Base-by-base conservation (phyloP, 2,329 filamentous ascomycete genomes). In the Xylariaceae sp. region DNA sequence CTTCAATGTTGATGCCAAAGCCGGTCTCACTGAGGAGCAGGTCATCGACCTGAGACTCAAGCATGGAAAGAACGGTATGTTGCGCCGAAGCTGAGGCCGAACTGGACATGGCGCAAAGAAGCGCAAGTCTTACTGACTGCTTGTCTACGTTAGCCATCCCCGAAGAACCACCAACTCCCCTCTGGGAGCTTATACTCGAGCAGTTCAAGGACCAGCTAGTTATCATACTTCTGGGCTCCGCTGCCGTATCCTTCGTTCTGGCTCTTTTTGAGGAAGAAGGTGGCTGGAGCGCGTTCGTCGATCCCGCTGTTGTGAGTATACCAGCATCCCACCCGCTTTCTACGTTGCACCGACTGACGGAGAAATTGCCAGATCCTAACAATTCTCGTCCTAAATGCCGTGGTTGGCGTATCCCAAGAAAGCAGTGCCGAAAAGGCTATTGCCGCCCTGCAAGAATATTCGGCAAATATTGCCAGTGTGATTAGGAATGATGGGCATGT, bases 131-230 rank as follows among this genome's bases (percentile, higher is more conserved):
- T 46, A 38, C 48, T 50, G 42, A 49, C 26, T 37, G 29, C 19
- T 30, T 38, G 30, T 36, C 35, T 34, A 32, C 38, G 38, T n/a
- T 47, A 81, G 77, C 75, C 36, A 81, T 81, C 48, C 68, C 76
- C 34, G 93, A 98, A 71, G 93, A 98, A 52, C 93, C 93, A 40
- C 89, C 93, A 3, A 98, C 93, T 24, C 93, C 93, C 30, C 65
- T 98, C 36, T 98, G 91, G 93, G 81, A 97, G 68, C 83, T 98
- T 49, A 88, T 98, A 42, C 78, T 98, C 44, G 93, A 98, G 69
- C 93, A 98, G 66, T 98, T 98, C 78, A 96, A 98, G 69, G 93
- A 98, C 64, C 93, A 98, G 67, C 81, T 98, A 36, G 93, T 98
- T 53, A 79, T 98, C 40, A 98, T 98, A 55, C 76, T 98, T 17